Base-by-base conservation (phyloP, 1,284 basidiomycete genomes). In the Erythrobasidium hasegawianum region DNA sequence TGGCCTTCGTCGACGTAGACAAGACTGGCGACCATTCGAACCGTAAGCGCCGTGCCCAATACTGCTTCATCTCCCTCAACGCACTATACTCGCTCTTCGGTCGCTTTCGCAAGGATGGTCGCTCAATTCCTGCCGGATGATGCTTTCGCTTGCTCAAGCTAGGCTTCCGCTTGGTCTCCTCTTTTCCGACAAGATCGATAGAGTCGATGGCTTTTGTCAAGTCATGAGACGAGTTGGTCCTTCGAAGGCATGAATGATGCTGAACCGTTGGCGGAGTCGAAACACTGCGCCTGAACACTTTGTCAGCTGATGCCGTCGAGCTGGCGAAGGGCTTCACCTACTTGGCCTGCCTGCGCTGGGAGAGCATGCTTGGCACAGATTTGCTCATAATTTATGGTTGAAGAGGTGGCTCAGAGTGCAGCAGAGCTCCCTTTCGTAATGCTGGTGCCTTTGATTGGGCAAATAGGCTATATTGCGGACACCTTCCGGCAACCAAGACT, bases 111-210 rank as follows among this genome's bases (percentile, higher is more conserved):
- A 39, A 4, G 39, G 50, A 38, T 39, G 61, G 18, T 29, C 50
- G 38, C 54, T 26, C 39, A 18, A 39, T 18, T 41, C 22, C 47
- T 24, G 7, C 29, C 47, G 14, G 29, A 18, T 26, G 53, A 8
- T 56, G 55, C 54, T 64, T 65, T 14, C 62, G 56, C 56, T 65
- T 65, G 11, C 57, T 50, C 2, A 57, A 11, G 41, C 62, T 65
- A 16, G 50, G 57, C 47, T 50, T 65, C 16, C 62, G 62, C 16
- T 55, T 56, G 45, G 27, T 14, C 1, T 47, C 62, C 1, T 8
- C n/a, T 10, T 33, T 49, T n/a, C 54, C 62, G n/a, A 56, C 56
- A 45, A 65, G 56, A 33, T 55, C 62, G 8, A 65, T 65, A 2
- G 54, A 38, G 45, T 65, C 41, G 14, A 65, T 39, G n/a, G 62